These are phyloP conservation scores for Samsoniella hepiali DNA, from an alignment of 2,329 filamentous ascomycete genomes.

Conservation along the genomic window DNA sequence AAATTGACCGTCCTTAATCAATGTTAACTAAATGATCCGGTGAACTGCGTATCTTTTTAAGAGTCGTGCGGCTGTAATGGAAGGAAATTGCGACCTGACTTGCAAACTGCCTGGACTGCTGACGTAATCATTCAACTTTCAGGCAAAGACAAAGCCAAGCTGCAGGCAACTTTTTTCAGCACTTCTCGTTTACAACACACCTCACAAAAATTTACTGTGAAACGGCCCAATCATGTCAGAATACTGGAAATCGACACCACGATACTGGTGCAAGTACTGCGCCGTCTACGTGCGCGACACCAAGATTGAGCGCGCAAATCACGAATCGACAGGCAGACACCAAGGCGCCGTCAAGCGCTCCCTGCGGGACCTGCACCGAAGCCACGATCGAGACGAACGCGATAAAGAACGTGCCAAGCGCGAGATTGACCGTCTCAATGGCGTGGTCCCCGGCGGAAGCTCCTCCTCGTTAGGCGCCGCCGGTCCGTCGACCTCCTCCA, in stretches of 20 bases:
- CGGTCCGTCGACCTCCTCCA: slow-evolving; percentile 6
- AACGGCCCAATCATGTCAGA: slow-evolving; percentile 67
- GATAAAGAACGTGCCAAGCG: slow-evolving; percentile 79
- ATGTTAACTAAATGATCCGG: no score
- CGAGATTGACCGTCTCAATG: slow-evolving; percentile 83
- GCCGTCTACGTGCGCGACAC: slow-evolving; percentile 87
- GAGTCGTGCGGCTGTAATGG: background rate
- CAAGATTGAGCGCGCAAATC: slow-evolving; percentile 81
- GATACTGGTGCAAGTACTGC: slow-evolving; percentile 99
- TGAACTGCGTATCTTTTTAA: background rate
- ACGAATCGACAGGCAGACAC: slow-evolving; percentile 82
- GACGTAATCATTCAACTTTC: background rate
- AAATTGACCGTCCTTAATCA: background rate
- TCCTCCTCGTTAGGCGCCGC: slow-evolving; percentile 30
- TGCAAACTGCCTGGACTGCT: background rate
- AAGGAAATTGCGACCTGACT: background rate
- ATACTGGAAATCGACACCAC: slow-evolving; percentile 98
- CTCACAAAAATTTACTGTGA: background rate
- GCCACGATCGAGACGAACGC: slow-evolving; percentile 74
- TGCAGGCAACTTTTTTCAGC: background rate
- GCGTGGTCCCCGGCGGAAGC: slow-evolving; percentile 56
- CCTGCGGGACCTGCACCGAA: slow-evolving; percentile 81
- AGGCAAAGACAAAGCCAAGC: background rate
- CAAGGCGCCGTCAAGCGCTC: slow-evolving; percentile 85
- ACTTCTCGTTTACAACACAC: background rate